Evolutionary conservation across 2,329 filamentous ascomycete species (phyloP).

Genomic region (Lomentospora prolificans): DNA sequence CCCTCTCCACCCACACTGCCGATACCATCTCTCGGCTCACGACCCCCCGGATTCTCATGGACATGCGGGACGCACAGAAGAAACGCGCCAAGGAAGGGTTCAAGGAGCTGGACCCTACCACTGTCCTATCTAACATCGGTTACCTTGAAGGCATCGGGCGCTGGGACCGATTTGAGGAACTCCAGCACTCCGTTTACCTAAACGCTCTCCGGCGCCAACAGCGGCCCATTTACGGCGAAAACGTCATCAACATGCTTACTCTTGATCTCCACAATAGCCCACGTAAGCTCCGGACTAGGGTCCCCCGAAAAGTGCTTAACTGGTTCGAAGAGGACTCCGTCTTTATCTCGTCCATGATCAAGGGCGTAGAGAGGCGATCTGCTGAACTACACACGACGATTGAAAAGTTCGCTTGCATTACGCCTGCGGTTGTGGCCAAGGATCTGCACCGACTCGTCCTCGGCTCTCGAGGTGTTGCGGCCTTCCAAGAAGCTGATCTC

Average conservation of each 20-base stretch:
- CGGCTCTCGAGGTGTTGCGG: slow-evolving; percentile 47
- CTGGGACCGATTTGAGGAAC: slow-evolving; percentile 63
- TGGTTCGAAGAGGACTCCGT: slow-evolving; percentile 68
- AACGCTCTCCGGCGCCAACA: slow-evolving; percentile 74
- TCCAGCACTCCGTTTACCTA: slow-evolving; percentile 72
- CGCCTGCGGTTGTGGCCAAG: slow-evolving; percentile 74
- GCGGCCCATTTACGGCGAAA: slow-evolving; percentile 70
- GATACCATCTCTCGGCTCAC: slow-evolving; percentile 55
- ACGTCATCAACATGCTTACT: slow-evolving; percentile 65
- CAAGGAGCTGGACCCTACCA: slow-evolving; percentile 51
- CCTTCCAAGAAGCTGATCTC: slow-evolving; percentile 47
- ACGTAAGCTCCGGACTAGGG: slow-evolving; percentile 48
- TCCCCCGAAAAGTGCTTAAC: slow-evolving; percentile 53
- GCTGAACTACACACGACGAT: slow-evolving; percentile 64
- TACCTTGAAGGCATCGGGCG: slow-evolving; percentile 63
- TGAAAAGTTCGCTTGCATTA: slow-evolving; percentile 84
- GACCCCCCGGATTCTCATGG: slow-evolving; percentile 58
- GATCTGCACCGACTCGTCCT: slow-evolving; percentile 63
- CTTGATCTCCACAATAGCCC: slow-evolving; percentile 51
- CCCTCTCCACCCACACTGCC: slow-evolving; percentile 43
- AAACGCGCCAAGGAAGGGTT: slow-evolving; percentile 45
- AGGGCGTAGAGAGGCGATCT: slow-evolving; percentile 64
- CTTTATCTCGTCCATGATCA: slow-evolving; percentile 56
- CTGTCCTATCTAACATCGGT: slow-evolving; percentile 57
- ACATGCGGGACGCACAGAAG: slow-evolving; percentile 63